phyloP scores from a whole-genome alignment of 352 stramenopile species.

The Blastocystis sp. region DNA sequence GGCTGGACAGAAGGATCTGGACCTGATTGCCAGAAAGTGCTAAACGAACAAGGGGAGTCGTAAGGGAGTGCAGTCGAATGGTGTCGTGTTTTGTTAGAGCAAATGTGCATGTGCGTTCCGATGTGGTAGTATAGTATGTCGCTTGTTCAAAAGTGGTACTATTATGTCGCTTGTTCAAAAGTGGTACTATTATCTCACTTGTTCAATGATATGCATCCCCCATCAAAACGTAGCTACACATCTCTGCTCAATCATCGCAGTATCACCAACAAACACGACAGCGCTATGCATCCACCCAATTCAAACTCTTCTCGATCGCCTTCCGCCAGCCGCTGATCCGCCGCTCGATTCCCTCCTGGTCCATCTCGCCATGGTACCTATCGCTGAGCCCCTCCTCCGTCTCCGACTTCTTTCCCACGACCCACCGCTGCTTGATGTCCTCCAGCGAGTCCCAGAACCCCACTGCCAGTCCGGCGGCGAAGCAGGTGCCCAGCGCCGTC shows the following conservation, averaged over 20 bases:
- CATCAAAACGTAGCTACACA: not conserved
- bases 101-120: too few species aligned
- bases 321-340: constrained; percentile 39
- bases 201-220: too few species aligned
- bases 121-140: too few species aligned
- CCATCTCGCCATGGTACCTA: constrained; percentile 47
- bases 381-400: not conserved
- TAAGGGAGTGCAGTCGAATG: too few species aligned
- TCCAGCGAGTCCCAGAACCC: constrained; percentile 82
- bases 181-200: not conserved
- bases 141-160: not conserved
- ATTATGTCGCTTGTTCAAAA: constrained; percentile 45
- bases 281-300: constrained; percentile 26
- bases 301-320: constrained; percentile 51
- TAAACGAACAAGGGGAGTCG: constrained; percentile 41
- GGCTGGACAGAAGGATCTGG: constrained; percentile 46
- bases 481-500: constrained; percentile 87
- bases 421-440: constrained; percentile 64
- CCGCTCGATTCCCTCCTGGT: constrained; percentile 41
- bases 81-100: too few species aligned
- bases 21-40: constrained; percentile 36
- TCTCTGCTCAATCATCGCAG: not conserved
- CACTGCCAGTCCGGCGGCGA: constrained; percentile 86
- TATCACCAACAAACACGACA: constrained; percentile 19
- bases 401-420: constrained; percentile 54